These are phyloP conservation scores for Colletotrichum sp. DNA, from an alignment of 2,329 filamentous ascomycete species.

Conservation along the genomic window DNA sequence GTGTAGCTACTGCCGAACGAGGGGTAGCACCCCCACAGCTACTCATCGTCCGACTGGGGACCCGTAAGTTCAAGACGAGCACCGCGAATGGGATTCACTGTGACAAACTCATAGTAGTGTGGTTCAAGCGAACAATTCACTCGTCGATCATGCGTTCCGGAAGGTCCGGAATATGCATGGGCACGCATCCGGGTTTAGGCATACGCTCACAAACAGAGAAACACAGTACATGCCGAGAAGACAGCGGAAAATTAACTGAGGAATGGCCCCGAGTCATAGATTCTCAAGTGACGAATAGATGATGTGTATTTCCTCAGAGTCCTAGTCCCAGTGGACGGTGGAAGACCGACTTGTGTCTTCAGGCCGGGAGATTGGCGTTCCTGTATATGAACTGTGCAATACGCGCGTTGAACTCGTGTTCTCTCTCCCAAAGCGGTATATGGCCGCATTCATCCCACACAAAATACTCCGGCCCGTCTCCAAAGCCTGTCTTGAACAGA, in stretches of 20 bases:
- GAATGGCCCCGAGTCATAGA: neutral
- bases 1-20: neutral
- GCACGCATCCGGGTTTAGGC: neutral
- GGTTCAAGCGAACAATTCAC: neutral
- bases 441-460: conserved; percentile 2
- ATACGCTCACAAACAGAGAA: neutral
- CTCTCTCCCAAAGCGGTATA: neutral
- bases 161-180: neutral
- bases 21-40: neutral
- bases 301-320: neutral
- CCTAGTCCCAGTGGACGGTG: neutral
- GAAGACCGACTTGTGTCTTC: neutral
- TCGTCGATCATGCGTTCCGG: neutral
- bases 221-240: neutral
- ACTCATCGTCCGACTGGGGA: neutral
- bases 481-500: neutral
- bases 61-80: neutral
- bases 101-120: neutral
- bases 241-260: neutral
- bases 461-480: neutral
- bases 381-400: neutral
- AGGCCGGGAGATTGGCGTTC: neutral
- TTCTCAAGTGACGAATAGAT: neutral
- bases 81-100: neutral
- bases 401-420: neutral